phyloP scores from a whole-genome alignment of 305 asterid species.

The Fraxinus baroniana region DNA sequence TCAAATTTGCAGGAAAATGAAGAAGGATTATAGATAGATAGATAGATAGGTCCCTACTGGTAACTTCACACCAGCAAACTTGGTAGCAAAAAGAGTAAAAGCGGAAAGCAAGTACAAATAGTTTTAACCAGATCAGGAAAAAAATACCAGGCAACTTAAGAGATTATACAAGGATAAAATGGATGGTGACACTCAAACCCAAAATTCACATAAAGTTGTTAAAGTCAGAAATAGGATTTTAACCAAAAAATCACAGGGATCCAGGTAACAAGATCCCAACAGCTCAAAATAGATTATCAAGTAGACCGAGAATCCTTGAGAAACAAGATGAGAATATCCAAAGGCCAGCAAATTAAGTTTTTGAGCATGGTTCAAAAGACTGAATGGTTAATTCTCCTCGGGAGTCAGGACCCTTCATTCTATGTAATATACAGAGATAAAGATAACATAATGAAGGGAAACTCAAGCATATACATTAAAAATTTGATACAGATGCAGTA shows the following conservation, averaged over 20 bases:
- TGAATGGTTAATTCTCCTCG: neutral
- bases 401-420: neutral
- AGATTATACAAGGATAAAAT: neutral
- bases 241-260: neutral
- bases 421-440: neutral
- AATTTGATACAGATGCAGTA: neutral
- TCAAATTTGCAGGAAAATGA: conserved; percentile 2
- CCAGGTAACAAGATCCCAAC: neutral
- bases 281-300: neutral
- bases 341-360: conserved; percentile 7
- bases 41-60: neutral
- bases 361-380: conserved; percentile 10
- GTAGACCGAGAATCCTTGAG: neutral
- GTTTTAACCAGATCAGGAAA: neutral
- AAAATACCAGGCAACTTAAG: neutral
- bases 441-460: neutral
- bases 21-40: neutral
- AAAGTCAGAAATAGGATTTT: neutral
- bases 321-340: conserved; percentile 14
- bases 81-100: neutral
- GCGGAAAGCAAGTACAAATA: neutral
- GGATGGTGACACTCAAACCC: neutral
- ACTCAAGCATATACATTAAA: neutral
- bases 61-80: neutral
- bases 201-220: neutral